These are phyloP conservation scores for Trichoderma polysporum DNA, from an alignment of 2,329 filamentous ascomycete genomes.

Conservation along the genomic window DNA sequence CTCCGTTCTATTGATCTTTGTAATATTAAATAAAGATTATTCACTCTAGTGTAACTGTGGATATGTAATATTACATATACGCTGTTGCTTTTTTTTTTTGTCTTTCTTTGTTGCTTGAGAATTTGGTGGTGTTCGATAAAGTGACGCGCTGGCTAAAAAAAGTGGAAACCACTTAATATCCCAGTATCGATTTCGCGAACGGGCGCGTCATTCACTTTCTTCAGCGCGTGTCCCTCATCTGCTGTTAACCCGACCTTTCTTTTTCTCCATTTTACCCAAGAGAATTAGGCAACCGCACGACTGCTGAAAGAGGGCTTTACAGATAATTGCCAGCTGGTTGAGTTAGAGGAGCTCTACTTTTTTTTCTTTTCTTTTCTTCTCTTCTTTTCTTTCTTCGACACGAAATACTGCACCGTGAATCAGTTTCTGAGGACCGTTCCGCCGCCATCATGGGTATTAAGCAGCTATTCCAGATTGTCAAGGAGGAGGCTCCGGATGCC, in stretches of 20 bases:
- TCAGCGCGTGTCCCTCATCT: constrained; percentile 6
- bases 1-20: too few relatives aligned
- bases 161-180: constrained; percentile 35
- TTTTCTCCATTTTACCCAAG: not conserved
- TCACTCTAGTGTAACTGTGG: not conserved
- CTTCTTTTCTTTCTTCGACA: not conserved
- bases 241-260: not conserved
- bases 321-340: not conserved
- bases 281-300: not conserved
- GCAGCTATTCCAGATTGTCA: constrained; percentile 77
- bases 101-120: not conserved
- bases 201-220: constrained; percentile 33
- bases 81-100: not conserved
- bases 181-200: constrained; percentile 29
- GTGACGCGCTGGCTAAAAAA: constrained; percentile 6
- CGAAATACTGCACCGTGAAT: not conserved
- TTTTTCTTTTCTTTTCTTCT: not conserved
- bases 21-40: too few relatives aligned
- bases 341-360: not conserved
- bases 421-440: not conserved
- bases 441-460: constrained; percentile 60
- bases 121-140: not conserved
- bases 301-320: not conserved
- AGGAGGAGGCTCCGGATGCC: constrained; percentile 90
- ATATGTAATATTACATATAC: not conserved